These are phyloP conservation scores for Musa beccarii DNA, from an alignment of 176 grass and related monocot genomes.

Conservation along the genomic window DNA sequence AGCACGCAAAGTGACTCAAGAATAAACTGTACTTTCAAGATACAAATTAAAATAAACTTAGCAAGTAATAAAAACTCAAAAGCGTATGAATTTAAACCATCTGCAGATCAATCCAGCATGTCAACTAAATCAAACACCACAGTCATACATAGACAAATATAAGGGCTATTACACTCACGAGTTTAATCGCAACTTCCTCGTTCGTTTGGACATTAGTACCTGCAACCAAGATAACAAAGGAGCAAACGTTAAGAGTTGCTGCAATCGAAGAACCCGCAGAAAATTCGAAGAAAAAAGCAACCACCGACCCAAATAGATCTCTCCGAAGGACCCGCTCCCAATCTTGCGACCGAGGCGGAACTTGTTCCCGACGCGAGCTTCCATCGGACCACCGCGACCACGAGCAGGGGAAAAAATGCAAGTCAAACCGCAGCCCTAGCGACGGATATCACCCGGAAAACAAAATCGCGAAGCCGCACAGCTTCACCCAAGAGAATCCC, in stretches of 20 bases:
- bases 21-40: too few species aligned
- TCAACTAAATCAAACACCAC: neutral
- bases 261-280: conserved; percentile 3
- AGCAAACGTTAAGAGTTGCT: conserved; percentile 9
- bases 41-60: too few species aligned
- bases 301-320: conserved; percentile 84
- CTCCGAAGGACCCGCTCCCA: conserved; percentile 93
- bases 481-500: conserved; percentile 12
- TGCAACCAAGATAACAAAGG: conserved; percentile 16
- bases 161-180: conserved; percentile 37
- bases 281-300: conserved; percentile 7
- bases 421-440: neutral
- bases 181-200: conserved; percentile 98
- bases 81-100: neutral
- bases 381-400: conserved; percentile 34
- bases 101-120: neutral
- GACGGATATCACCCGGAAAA: neutral
- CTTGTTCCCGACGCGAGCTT: conserved; percentile 91
- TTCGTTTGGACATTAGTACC: conserved; percentile 96
- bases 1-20: too few species aligned
- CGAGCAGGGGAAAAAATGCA: neutral
- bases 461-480: neutral
- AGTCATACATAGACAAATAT: neutral
- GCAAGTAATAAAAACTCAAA: too few species aligned
- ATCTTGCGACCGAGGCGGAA: conserved; percentile 96